These are phyloP conservation scores for Apiotrichum veenhuisii DNA, from an alignment of 1,284 basidiomycete species.

Conservation along the genomic window DNA sequence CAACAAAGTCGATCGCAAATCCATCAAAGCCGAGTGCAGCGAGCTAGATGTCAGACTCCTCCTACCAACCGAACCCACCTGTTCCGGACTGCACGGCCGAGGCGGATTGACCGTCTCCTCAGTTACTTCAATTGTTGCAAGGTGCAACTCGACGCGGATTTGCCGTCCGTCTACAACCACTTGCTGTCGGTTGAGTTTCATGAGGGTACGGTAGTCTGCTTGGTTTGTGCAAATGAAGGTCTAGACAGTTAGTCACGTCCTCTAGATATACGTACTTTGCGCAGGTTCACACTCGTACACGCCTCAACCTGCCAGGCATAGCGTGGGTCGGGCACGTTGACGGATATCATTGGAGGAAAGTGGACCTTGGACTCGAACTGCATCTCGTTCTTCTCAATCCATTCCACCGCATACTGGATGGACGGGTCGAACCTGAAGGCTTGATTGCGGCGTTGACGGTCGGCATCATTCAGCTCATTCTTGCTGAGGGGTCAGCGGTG, in stretches of 20 bases:
- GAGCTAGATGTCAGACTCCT: slow-evolving; percentile 54
- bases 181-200: slow-evolving; percentile 61
- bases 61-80: slow-evolving; percentile 11
- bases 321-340: slow-evolving; percentile 63
- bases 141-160: slow-evolving; percentile 22
- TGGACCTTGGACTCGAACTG: slow-evolving; percentile 76
- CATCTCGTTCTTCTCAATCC: slow-evolving; percentile 67
- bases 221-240: slow-evolving; percentile 81
- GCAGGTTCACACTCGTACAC: slow-evolving; percentile 59
- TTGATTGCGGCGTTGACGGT: slow-evolving; percentile 50
- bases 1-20: slow-evolving; percentile 70
- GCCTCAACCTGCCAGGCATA: slow-evolving; percentile 73
- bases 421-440: slow-evolving; percentile 56
- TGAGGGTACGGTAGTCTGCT: slow-evolving; percentile 73
- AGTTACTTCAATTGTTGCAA: slow-evolving; percentile 30
- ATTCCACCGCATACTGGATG: slow-evolving; percentile 63
- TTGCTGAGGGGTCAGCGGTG: slow-evolving; percentile 51
- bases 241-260: slow-evolving; percentile 50
- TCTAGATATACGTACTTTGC: slow-evolving; percentile 57
- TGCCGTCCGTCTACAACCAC: slow-evolving; percentile 4
- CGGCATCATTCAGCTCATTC: slow-evolving; percentile 58
- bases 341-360: slow-evolving; percentile 72
- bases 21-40: slow-evolving; percentile 66
- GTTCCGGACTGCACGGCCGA: slow-evolving; percentile 22
- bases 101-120: slow-evolving; percentile 26